Percentiles rank a stretch among this genome's conserved stretches.
These are phyloP conservation scores for Candida saitoana DNA, from an alignment of 805 yeast genomes.

Conservation along the genomic window DNA sequence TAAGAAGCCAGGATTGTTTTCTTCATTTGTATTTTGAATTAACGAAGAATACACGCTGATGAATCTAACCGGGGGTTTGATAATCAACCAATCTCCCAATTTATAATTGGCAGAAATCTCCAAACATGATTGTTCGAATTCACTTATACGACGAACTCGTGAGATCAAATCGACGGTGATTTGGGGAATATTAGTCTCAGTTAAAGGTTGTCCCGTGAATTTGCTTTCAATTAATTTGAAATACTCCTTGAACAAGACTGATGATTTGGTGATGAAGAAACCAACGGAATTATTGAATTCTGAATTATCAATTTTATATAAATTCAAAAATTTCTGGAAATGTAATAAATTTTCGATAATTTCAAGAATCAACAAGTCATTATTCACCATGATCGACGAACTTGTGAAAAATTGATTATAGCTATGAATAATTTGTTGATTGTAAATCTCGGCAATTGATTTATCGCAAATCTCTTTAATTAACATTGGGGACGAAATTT, in stretches of 20 bases:
- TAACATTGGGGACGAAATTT: slow-evolving; percentile 1
- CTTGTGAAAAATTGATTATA: slow-evolving; percentile 14
- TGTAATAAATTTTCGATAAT: slow-evolving; percentile 42
- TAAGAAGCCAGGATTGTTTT: slow-evolving; percentile 46
- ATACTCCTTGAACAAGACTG: slow-evolving; percentile 50
- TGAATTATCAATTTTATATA: slow-evolving; percentile 1
- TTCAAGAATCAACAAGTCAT: slow-evolving; percentile 31
- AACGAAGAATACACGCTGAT: slow-evolving; percentile 47
- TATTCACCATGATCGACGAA: slow-evolving; percentile 12
- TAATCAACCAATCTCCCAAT: slow-evolving; percentile 67
- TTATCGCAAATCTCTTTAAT: background rate
- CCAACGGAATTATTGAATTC: slow-evolving; percentile 12
- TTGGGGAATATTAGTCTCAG: slow-evolving; percentile 67
- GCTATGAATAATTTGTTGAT: slow-evolving; percentile 9
- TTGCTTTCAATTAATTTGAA: slow-evolving; percentile 53
- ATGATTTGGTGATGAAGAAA: slow-evolving; percentile 18
- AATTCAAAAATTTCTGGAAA: slow-evolving; percentile 14
- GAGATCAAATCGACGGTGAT: slow-evolving; percentile 71
- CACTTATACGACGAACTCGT: slow-evolving; percentile 59
- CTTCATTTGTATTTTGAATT: slow-evolving; percentile 32
- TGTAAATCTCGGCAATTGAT: slow-evolving; percentile 4
- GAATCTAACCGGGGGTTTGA: slow-evolving; percentile 50
- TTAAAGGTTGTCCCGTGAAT: slow-evolving; percentile 19
- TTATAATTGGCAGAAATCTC: slow-evolving; percentile 48
- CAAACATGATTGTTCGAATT: slow-evolving; percentile 50